Evolutionary conservation across 2,329 filamentous ascomycete genomes (phyloP), one percentile per base, ranked within the genome.

Genomic region (Fusarium tanahbumbuense): DNA sequence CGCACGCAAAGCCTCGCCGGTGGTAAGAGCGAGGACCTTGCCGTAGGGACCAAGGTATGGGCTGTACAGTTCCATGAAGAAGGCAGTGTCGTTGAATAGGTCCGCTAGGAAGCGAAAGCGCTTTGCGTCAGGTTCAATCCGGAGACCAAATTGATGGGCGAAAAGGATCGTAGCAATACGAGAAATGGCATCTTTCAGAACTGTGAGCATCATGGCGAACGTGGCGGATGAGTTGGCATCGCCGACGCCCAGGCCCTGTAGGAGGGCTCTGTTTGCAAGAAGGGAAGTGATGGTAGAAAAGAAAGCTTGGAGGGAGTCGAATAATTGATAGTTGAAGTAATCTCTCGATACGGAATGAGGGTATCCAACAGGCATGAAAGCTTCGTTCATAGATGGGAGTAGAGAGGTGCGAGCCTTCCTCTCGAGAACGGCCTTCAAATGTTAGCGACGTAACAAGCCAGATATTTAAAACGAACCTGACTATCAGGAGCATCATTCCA

Each of bases 51-150:
- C 89, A 47, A 97, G 87, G 18, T 87, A 88, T 0, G 94, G 94
- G 6, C 91, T 93, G 41, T 95, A 84, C 64, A 94, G 90, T 77
- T 97, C 93, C n/a, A 97, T 86, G 57, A 97, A 84, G 83, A 97
- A 93, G 16, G 92, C 92, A 11, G 89, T 85, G 77, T 97, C 94
- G 79, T 97, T 97, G 82, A 97, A 92, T 22, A 97, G 83, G 77
- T 97, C 94, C 6, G 94, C 94, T 4, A 94, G 87, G 50, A 97
- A 91, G 18, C 94, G 91, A 80, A 94, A 97, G 79, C 88, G 91
- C 79, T 98, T 98, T 83, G 93, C 95, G 78, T 98, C 94, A 3
- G 93, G 93, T 78, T 97, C 93, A 49, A 97, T 91, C 32, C 92
- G 88, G 47, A 92, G 92, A 40, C 94, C 93, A 62, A 95, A 89